Evolutionary conservation across 2,329 filamentous ascomycete genomes (phyloP), one percentile per base, ranked within the genome.

Genomic region (Colletotrichum sp.): DNA sequence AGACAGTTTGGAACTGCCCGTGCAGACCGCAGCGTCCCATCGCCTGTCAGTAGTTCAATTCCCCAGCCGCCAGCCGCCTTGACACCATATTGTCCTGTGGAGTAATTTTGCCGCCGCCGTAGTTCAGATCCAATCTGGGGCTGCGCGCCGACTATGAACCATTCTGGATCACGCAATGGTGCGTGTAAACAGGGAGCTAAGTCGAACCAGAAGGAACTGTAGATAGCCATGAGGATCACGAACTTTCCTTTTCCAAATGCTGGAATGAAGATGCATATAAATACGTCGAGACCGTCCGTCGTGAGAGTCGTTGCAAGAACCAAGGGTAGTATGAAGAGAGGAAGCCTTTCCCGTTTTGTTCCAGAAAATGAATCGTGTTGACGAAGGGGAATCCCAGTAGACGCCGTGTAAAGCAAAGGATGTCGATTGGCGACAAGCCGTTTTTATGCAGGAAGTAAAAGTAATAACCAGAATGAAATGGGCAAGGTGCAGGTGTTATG

Each of bases 311-410:
- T 78, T 68, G 69, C 61, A 66, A 71, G 39, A 76, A 73, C 60
- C 68, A 74, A 74, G 76, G 52, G 65, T 68, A 60, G 36, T 75
- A 75, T 70, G 75, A 75, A 75, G 66, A 78, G 71, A 67, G 68
- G 65, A 77, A 75, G 60, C 77, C 72, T 71, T 71, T 79, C 78
- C 78, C 77, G 74, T 78, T 77, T 77, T 79, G 77, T 77, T 79
- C 78, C 79, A 80, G 77, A 80, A 81, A 79, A 78, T 78, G 79
- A 81, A 80, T 78, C 74, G 72, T 68, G 73, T 77, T 78, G 78
- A 79, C 69, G 77, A 78, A 79, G 78, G 78, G 76, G 70, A 75
- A 78, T 76, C 80, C 79, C 77, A 78, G 77, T 78, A 79, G 79
- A 81, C 80, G 80, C 80, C 80, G 73, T 78, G 72, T 76, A 78